Percentiles rank a stretch among this genome's conserved stretches.
phyloP scores from a whole-genome alignment of 345 rosid species.

The Melaleuca quinquenervia region DNA sequence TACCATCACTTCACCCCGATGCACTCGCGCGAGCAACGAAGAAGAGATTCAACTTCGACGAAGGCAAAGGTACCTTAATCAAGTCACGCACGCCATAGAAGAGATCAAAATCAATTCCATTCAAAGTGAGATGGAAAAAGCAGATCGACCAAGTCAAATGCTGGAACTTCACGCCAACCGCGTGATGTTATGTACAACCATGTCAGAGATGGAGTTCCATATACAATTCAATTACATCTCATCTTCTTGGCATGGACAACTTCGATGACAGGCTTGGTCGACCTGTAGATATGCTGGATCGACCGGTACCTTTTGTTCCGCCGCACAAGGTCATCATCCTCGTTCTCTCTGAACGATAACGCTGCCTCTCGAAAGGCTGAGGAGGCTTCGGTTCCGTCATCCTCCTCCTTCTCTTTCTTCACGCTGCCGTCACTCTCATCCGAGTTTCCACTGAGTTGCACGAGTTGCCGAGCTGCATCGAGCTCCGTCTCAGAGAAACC shows the following conservation, averaged over 20 bases:
- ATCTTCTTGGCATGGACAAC: not conserved
- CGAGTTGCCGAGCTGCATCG: slow-evolving; percentile 10
- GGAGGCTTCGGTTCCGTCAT: not conserved
- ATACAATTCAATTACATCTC: not conserved
- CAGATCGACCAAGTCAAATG: not conserved
- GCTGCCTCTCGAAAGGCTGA: not conserved
- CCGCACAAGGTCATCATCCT: not conserved
- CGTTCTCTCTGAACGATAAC: not conserved
- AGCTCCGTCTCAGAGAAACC: slow-evolving; percentile 11
- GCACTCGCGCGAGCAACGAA: not conserved
- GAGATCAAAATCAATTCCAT: not conserved
- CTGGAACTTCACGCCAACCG: not conserved
- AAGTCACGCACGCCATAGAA: not conserved
- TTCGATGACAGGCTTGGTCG: not conserved
- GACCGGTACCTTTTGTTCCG: slow-evolving; percentile 5
- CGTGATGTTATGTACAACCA: not conserved
- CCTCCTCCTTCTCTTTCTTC: not conserved
- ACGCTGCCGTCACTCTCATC: not conserved
- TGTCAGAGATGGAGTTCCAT: not conserved
- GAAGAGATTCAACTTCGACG: not conserved
- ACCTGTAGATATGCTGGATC: not conserved
- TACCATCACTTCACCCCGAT: not conserved
- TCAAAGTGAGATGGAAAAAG: not conserved
- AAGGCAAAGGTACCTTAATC: not conserved
- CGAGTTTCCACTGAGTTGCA: slow-evolving; percentile 6